Base-by-base conservation (phyloP, 225 moss, liverwort and hornwort genomes). In the Thuidium tamariscinum region DNA sequence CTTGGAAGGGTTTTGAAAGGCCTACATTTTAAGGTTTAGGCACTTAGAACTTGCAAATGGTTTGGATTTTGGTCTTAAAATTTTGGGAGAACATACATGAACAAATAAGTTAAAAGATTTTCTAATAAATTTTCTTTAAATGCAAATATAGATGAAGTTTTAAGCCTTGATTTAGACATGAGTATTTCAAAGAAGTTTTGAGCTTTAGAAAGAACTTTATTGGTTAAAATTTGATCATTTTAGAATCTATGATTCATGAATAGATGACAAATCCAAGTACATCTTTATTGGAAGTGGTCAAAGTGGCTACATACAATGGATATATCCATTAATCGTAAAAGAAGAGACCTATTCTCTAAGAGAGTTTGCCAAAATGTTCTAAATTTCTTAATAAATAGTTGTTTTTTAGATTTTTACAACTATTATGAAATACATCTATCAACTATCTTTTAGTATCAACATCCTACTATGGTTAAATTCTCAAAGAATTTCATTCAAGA, bases 161-260 rank as follows among this genome's bases (percentile, higher is more conserved):
- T 25, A 13, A 25, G 25, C 14, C 14, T 41, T 25, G 23, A 2
- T 41, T 15, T 41, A 4, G 1, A 0, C 8, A 41, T 1, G 2
- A 25, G 22, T 41, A 41, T 37, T 25, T 12, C 23, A 7, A 39
- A 39, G 23, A 66, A 36, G 36, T 68, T 68, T 68, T 68, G 23
- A 23, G 4, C 7, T 7, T 41, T 5, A 4, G n/a, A 68, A 37
- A 20, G 7, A 13, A 37, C 11, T 67, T 21, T 37, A 12, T 0
- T 0, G 2, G 6, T 12, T 37, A 14, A 39, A 23, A 22, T 22
- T 12, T 3, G 7, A 9, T 37, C 36, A 68, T 13, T 23, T 68
- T 39, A 39, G 13, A 68, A 39, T 68, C 68, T 23, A 22, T 68
- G n/a, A 0, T 68, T 68, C 4, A 4, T 39, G 3, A 23, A 13